phyloP scores from a whole-genome alignment of 2,329 filamentous ascomycete genomes.

The Fusarium nodosum region DNA sequence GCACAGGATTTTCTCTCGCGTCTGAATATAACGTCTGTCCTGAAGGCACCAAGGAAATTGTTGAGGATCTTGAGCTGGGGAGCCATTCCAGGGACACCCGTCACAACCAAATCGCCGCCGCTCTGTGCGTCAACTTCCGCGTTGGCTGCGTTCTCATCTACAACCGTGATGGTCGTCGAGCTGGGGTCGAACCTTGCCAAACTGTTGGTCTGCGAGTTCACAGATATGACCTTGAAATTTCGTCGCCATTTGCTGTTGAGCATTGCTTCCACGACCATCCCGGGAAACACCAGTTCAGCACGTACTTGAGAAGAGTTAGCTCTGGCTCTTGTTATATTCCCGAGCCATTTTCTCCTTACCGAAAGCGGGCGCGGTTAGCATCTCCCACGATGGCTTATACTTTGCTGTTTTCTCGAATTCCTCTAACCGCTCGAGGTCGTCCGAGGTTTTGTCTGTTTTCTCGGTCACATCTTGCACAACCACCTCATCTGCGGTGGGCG shows the following conservation, averaged over 20 bases:
- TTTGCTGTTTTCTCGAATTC: conserved; percentile 48
- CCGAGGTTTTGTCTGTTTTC: conserved; percentile 21
- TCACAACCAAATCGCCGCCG: conserved; percentile 59
- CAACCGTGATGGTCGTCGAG: conserved; percentile 57
- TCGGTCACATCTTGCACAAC: conserved; percentile 70
- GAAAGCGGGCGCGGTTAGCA: conserved; percentile 52
- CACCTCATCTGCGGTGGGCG: conserved; percentile 70
- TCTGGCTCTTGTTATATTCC: background rate
- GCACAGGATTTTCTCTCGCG: conserved; percentile 62
- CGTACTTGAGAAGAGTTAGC: conserved; percentile 58
- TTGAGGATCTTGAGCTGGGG: conserved; percentile 76
- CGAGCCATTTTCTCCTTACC: conserved; percentile 43
- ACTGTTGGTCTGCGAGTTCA: conserved; percentile 65
- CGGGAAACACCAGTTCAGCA: conserved; percentile 77
- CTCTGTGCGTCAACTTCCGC: conserved; percentile 33
- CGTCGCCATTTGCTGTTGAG: conserved; percentile 51
- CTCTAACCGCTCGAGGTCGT: conserved; percentile 21
- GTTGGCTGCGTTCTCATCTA: conserved; percentile 49
- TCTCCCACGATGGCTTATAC: conserved; percentile 56
- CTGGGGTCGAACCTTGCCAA: conserved; percentile 61
- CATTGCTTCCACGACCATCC: conserved; percentile 77
- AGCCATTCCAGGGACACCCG: conserved; percentile 76
- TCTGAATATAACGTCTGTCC: conserved; percentile 52
- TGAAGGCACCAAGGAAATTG: conserved; percentile 71
- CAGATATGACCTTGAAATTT: conserved; percentile 67